These are phyloP conservation scores for Claviceps quebecensis DNA, from an alignment of 2,329 filamentous ascomycete genomes.

Conservation along the genomic window DNA sequence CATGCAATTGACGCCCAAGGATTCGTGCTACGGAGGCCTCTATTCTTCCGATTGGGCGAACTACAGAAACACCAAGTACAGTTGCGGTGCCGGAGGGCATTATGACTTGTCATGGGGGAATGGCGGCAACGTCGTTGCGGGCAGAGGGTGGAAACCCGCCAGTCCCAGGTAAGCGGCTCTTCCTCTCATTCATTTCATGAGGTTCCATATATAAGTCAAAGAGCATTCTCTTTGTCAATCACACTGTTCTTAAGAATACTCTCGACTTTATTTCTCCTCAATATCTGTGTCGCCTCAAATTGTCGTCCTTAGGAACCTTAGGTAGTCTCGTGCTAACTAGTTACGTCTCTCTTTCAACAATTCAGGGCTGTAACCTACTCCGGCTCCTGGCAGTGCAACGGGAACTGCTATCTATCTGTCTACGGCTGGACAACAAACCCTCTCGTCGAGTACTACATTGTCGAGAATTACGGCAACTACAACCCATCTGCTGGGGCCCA, in stretches of 20 bases:
- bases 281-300: too few relatives aligned
- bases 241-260: too few relatives aligned
- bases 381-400: slow-evolving; percentile 8
- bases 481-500: slow-evolving; percentile 20
- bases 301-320: too few relatives aligned
- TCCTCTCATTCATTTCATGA: neutral
- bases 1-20: neutral
- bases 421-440: slow-evolving; percentile 26
- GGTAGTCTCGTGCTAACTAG: neutral
- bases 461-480: slow-evolving; percentile 24
- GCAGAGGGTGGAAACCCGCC: slow-evolving; percentile 45
- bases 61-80: neutral
- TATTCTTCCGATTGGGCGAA: neutral
- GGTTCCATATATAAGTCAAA: slow-evolving; percentile 6
- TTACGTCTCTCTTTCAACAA: slow-evolving; percentile 5
- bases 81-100: neutral
- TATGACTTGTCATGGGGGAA: slow-evolving; percentile 23
- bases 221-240: neutral
- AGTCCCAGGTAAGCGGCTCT: slow-evolving; percentile 25
- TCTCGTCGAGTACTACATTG: slow-evolving; percentile 24
- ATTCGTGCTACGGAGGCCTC: neutral
- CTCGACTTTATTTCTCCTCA: too few relatives aligned
- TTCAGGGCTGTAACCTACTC: slow-evolving; percentile 15
- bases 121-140: slow-evolving; percentile 39
- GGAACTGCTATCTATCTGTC: slow-evolving; percentile 22